These are phyloP conservation scores for Mycena leptocephala DNA, from an alignment of 768 basidiomycete species.

Conservation along the genomic window DNA sequence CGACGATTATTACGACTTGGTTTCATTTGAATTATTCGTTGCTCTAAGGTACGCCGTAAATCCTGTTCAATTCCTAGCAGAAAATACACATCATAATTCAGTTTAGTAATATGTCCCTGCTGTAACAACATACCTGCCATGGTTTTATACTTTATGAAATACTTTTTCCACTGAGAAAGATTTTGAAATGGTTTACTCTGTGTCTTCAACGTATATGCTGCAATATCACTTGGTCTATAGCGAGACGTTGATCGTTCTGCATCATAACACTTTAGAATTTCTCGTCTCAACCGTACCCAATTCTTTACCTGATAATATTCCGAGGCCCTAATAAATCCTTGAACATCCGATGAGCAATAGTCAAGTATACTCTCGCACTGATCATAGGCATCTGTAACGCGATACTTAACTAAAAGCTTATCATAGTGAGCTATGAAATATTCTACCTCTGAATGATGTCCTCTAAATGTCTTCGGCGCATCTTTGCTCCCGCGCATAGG, in stretches of 20 bases:
- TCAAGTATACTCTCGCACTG: slow-evolving; percentile 25
- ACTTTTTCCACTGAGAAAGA: slow-evolving; percentile 29
- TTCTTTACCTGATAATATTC: not conserved
- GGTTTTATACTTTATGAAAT: slow-evolving; percentile 17
- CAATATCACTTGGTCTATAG: slow-evolving; percentile 18
- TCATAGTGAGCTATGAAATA: slow-evolving; percentile 28
- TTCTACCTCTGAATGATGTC: slow-evolving; percentile 12
- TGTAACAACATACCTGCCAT: slow-evolving; percentile 27
- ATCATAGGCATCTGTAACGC: slow-evolving; percentile 4
- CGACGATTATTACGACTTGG: too few relatives aligned
- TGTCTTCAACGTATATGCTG: not conserved
- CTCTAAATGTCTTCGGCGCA: slow-evolving; percentile 27
- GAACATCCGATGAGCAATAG: slow-evolving; percentile 25
- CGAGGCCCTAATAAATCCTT: not conserved
- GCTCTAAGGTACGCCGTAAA: too few relatives aligned
- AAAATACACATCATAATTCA: too few relatives aligned
- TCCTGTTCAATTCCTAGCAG: too few relatives aligned
- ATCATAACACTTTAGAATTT: slow-evolving; percentile 28
- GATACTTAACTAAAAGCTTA: not conserved
- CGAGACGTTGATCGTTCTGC: slow-evolving; percentile 10
- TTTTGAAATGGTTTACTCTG: not conserved
- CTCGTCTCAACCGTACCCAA: slow-evolving; percentile 3
- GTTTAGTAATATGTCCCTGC: not conserved
- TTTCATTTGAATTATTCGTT: too few relatives aligned
- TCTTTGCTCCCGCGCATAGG: too few relatives aligned